phyloP scores from a whole-genome alignment of 2,329 filamentous ascomycete genomes.

The Beauveria caledonica region DNA sequence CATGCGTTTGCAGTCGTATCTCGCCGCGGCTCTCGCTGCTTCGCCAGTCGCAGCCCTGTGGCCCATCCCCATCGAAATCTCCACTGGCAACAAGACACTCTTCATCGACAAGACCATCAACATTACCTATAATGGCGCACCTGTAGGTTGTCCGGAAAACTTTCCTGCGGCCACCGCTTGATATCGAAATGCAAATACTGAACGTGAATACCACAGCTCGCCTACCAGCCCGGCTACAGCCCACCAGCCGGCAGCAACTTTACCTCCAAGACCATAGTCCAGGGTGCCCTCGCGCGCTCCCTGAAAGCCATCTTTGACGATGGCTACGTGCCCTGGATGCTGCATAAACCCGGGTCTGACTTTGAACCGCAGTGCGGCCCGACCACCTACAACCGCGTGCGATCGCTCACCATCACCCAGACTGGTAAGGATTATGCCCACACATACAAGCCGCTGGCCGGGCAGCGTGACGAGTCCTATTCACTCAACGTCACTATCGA shows the following conservation, averaged over 20 bases:
- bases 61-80: conserved; percentile 45
- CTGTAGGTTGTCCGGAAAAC: conserved; percentile 38
- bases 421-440: conserved; percentile 42
- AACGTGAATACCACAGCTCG: conserved; percentile 31
- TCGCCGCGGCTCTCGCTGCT: background rate
- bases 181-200: background rate
- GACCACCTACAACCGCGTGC: conserved; percentile 41
- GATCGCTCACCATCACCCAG: conserved; percentile 54
- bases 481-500: conserved; percentile 49
- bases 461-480: conserved; percentile 69
- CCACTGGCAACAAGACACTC: conserved; percentile 43
- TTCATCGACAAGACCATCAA: conserved; percentile 44
- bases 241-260: conserved; percentile 31
- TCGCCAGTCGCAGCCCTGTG: conserved; percentile 35
- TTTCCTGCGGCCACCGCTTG: background rate
- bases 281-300: conserved; percentile 50
- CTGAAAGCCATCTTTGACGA: conserved; percentile 56
- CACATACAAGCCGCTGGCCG: conserved; percentile 52
- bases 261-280: conserved; percentile 45
- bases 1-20: background rate
- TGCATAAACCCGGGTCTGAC: conserved; percentile 53
- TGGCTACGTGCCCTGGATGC: conserved; percentile 71
- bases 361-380: conserved; percentile 50
- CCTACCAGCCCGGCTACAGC: conserved; percentile 37
- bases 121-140: conserved; percentile 51